A percentile compares a stretch with the other conserved stretches of the same genome.
phyloP scores from a whole-genome alignment of 257 asterid genomes.

The Capsicum pubescens region DNA sequence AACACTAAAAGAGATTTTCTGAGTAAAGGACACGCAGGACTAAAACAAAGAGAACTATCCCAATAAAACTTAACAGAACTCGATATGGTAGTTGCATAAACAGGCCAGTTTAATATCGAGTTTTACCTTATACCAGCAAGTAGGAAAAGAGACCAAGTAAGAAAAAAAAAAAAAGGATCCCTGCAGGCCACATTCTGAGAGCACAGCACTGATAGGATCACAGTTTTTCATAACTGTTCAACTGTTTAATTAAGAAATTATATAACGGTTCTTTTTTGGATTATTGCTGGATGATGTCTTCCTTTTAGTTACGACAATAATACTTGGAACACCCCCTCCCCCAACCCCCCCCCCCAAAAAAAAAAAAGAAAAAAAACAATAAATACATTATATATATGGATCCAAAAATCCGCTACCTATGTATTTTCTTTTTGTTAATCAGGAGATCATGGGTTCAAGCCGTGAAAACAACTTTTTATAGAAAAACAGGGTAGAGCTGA shows the following conservation, averaged over 20 bases:
- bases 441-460: too few species aligned
- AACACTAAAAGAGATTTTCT: background rate
- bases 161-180: too few species aligned
- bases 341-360: too few species aligned
- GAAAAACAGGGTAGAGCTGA: too few species aligned
- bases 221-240: background rate
- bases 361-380: too few species aligned
- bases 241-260: background rate
- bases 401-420: background rate
- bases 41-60: background rate
- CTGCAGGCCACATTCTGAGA: too few species aligned
- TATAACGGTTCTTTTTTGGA: background rate
- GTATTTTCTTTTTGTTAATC: background rate
- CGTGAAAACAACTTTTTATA: too few species aligned
- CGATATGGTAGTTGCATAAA: background rate
- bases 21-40: background rate
- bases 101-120: background rate
- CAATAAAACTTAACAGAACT: background rate
- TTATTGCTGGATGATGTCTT: background rate
- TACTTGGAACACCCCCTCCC: too few species aligned
- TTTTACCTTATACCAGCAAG: too few species aligned
- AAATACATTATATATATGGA: too few species aligned
- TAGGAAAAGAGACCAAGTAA: too few species aligned
- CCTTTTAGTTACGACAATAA: too few species aligned
- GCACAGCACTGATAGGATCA: background rate